Conservation (phyloP, 1,139 yeast genomes). For the Eremothecium sinecaudum region DNA sequence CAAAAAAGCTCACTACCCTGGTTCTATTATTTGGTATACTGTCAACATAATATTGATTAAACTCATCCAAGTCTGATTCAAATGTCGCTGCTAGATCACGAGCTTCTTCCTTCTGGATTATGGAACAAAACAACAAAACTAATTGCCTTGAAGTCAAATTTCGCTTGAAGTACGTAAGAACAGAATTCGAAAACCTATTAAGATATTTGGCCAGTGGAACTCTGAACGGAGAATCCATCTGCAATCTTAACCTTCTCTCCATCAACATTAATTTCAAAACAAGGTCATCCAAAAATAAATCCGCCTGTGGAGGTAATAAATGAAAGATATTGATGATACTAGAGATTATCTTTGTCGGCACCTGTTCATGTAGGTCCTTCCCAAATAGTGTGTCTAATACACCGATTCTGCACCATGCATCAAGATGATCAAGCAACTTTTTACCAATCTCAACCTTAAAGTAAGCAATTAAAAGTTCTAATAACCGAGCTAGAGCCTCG, state of each 20-base stretch:
- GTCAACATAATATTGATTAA: slow-evolving; percentile 27
- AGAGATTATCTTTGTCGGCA: slow-evolving; percentile 75
- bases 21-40: slow-evolving; percentile 27
- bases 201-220: slow-evolving; percentile 83
- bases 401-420: slow-evolving; percentile 92
- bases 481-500: slow-evolving; percentile 79
- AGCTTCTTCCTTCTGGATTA: slow-evolving; percentile 40
- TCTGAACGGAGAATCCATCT: slow-evolving; percentile 82
- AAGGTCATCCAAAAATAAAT: slow-evolving; percentile 81
- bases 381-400: slow-evolving; percentile 39
- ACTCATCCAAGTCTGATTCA: slow-evolving; percentile 40
- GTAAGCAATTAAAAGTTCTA: slow-evolving; percentile 81
- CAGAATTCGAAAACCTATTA: slow-evolving; percentile 71
- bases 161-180: slow-evolving; percentile 59
- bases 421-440: slow-evolving; percentile 81
- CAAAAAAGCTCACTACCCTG: slow-evolving; percentile 34
- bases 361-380: slow-evolving; percentile 48
- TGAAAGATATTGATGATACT: slow-evolving; percentile 91
- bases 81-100: slow-evolving; percentile 46
- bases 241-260: slow-evolving; percentile 78
- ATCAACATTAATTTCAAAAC: slow-evolving; percentile 64
- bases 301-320: slow-evolving; percentile 83
- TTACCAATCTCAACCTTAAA: slow-evolving; percentile 96
- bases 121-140: slow-evolving; percentile 34
- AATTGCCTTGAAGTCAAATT: slow-evolving; percentile 59